Percentiles rank a stretch among this genome's conserved stretches.
phyloP scores from a whole-genome alignment of 176 grass and related monocot genomes.

The Carex myosuroides region DNA sequence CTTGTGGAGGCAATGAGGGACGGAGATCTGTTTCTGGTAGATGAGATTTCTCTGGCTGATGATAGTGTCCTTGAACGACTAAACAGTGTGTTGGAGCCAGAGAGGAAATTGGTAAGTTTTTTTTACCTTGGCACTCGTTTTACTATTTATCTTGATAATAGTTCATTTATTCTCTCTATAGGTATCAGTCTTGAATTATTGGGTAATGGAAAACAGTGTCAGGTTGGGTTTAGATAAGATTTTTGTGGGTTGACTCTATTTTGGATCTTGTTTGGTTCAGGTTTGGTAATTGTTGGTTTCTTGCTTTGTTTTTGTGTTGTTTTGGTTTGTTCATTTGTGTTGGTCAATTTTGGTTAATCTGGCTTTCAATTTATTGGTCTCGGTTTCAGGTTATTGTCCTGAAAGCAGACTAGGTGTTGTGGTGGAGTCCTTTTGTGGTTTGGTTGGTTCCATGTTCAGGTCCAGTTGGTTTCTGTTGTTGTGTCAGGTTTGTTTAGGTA shows the following conservation, averaged over 20 bases:
- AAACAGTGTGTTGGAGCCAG: slow-evolving; percentile 96
- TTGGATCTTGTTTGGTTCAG: not conserved
- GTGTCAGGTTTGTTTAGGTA: not conserved
- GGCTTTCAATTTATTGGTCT: not conserved
- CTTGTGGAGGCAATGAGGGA: slow-evolving; percentile 93
- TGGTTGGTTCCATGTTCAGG: not conserved
- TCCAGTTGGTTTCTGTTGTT: not conserved
- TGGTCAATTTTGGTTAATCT: not conserved
- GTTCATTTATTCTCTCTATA: not conserved
- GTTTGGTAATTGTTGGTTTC: not conserved
- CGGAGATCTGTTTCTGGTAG: slow-evolving; percentile 87
- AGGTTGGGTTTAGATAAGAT: not conserved
- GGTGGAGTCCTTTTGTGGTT: not conserved
- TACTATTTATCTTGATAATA: not conserved
- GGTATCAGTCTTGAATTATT: not conserved
- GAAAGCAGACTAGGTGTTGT: not conserved
- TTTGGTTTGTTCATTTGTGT: not conserved
- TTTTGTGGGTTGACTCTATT: too few species aligned
- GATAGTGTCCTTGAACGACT: slow-evolving; percentile 94
- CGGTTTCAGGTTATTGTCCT: not conserved
- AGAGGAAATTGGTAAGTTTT: slow-evolving; percentile 79
- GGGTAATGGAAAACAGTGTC: not conserved
- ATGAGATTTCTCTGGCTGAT: slow-evolving; percentile 94
- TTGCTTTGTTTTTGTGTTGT: not conserved
- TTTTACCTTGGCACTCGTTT: not conserved